Base-by-base conservation (phyloP, 441 rosid genomes). In the Jatropha multifida region DNA sequence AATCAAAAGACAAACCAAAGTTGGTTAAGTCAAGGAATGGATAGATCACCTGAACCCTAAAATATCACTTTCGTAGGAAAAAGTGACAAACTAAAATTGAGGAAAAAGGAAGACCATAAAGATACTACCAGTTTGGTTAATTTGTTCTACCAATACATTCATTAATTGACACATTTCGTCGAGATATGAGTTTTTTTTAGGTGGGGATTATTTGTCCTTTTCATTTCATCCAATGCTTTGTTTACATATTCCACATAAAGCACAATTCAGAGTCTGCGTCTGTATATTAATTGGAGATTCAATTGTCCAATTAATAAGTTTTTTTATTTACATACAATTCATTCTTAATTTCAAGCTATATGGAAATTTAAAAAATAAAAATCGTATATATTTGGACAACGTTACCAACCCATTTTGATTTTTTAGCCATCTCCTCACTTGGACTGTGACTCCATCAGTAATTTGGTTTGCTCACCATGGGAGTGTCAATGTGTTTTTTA, bases 91-190 rank as follows among this genome's bases (percentile, higher is more conserved):
- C 54, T 49, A 0, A 20, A 8, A 4, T 56, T 56, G 27, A 8
- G 4, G 2, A 9, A n/a, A 20, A n/a, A 7, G 3, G 2, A 58
- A 27, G n/a, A 62, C 41, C n/a, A 32, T 5, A 13, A 20, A 7
- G 0, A 26, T 7, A 9, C 12, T 20, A 0, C 23, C 23, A 32
- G 65, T 62, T 62, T 62, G 42, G 65, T 62, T 14, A 27, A 61
- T 32, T 61, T 61, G 65, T 61, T 62, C 18, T 62, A 62, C 65
- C 65, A 32, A 62, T 62, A 62, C 42, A 62, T 32, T 23, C 23
- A 23, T 23, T 23, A 23, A 23, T 23, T 23, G 23, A 23, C 23
- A 23, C 23, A 23, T 23, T 23, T 23, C 23, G 23, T 23, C 13
- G 40, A 61, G 6, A 14, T 20, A 56, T 56, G n/a, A n/a, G n/a